Percentiles rank a stretch among this genome's conserved stretches.
These are phyloP conservation scores for Lagenaria siceraria DNA, from an alignment of 306 rosid species.

Conservation along the genomic window DNA sequence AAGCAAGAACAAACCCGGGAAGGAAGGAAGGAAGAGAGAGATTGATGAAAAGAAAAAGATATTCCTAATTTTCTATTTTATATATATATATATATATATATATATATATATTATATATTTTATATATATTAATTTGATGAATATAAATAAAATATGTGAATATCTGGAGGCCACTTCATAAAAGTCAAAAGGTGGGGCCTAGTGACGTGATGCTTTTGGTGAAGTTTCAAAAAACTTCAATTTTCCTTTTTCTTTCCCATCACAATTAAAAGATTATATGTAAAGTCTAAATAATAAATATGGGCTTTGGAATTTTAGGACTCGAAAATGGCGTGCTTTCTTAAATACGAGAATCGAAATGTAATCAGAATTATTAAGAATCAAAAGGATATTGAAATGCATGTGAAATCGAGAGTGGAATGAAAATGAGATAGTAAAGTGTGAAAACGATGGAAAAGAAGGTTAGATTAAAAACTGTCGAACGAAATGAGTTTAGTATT, in stretches of 20 bases:
- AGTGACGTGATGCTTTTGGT: not conserved
- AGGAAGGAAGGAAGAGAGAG: not conserved
- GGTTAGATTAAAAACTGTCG: no score
- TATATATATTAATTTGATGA: not conserved
- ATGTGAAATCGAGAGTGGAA: no score
- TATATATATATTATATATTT: not conserved
- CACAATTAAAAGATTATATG: not conserved
- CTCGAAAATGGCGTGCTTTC: no score
- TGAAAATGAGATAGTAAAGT: no score
- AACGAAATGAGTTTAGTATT: no score
- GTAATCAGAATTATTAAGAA: no score
- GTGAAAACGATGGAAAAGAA: no score
- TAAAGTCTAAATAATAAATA: no score
- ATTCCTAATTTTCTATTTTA: not conserved
- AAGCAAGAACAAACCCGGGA: not conserved
- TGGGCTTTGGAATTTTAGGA: no score
- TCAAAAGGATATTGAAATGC: no score
- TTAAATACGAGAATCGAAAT: no score
- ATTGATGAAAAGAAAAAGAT: not conserved
- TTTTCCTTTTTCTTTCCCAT: not conserved
- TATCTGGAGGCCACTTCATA: not conserved
- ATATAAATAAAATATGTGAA: not conserved
- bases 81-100: not conserved
- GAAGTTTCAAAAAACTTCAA: not conserved
- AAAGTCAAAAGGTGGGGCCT: not conserved